Evolutionary conservation across 371 early-diverging fungal genomes (phyloP), one percentile per base, ranked within the genome.

Genomic region (Polyrhizophydium stewartii): DNA sequence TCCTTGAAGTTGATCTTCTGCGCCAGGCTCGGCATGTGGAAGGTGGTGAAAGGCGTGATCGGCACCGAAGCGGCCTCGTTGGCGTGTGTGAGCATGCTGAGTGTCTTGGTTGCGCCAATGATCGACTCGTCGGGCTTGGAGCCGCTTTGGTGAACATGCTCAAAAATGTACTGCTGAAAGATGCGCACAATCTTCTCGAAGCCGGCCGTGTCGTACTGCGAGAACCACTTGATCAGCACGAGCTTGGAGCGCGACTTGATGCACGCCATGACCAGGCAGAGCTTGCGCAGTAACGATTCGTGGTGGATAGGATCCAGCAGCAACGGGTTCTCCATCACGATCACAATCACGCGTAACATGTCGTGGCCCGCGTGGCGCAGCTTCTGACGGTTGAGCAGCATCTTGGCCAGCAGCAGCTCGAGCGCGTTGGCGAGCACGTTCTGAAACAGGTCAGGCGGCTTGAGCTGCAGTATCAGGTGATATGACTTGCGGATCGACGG

Each of bases 1-100:
- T 88, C 88, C 64, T 90, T 90, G 69, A 90, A 87, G 55, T 89
- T 89, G 52, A 90, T 72, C 41, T 84, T 84, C 37, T 77, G 74
- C 30, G 68, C 66, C 30, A 90, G 73, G 0, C 75, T 73, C 6
- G 79, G 71, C 52, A 76, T 86, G 67, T 88, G 87, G 68, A 92
- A 92, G 0, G 71, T 65, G 10, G 74, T 70, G 43, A 76, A 66
- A 0, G 85, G 79, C 24, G 85, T 72, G n/a, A 76, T 70, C 6
- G 72, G 67, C 6, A 5, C 3, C 1, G 35, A 28, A 55, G 35
- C 56, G 22, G 63, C 46, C 25, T 70, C 74, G 55, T 78, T 81
- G 24, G 78, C 79, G 55, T 72, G 72, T 72, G 82, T 87, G 24
- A 89, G 68, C 45, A 89, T 67, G 33, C 72, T 70, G 1, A 92